These are phyloP conservation scores for Mortierella sp. DNA, from an alignment of 371 early-diverging fungal species.

Conservation along the genomic window DNA sequence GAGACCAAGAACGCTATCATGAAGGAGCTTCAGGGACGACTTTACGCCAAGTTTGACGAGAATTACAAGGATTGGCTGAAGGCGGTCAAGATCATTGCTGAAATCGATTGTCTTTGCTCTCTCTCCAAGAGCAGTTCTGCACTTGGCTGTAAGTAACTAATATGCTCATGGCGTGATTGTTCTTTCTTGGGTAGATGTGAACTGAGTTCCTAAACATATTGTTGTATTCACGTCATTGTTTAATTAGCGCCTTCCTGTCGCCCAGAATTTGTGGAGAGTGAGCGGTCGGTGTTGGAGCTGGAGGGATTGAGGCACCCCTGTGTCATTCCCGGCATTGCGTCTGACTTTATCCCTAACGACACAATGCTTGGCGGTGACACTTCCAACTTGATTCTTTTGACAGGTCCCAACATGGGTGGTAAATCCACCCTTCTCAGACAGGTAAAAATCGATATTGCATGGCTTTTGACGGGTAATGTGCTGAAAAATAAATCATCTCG, in stretches of 20 bases:
- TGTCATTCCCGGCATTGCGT: constrained; percentile 71
- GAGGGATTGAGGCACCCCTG: constrained; percentile 92
- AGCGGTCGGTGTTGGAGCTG: constrained; percentile 78
- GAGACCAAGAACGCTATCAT: constrained; percentile 78
- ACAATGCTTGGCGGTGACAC: constrained; percentile 79
- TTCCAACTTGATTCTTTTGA: constrained; percentile 92
- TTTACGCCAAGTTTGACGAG: constrained; percentile 87
- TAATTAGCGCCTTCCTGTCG: constrained; percentile 78
- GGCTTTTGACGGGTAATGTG: too few species aligned
- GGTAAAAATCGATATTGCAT: constrained; percentile 42
- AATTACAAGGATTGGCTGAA: constrained; percentile 79
- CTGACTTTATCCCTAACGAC: constrained; percentile 97
- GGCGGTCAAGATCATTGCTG: constrained; percentile 83
- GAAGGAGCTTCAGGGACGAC: constrained; percentile 76
- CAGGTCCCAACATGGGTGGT: constrained; percentile 98
- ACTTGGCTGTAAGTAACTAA: constrained; percentile 65
- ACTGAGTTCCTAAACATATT: neutral
- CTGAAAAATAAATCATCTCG: constrained; percentile 23
- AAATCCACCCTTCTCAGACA: constrained; percentile 98
- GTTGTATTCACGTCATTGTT: constrained; percentile 16
- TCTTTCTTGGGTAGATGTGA: neutral
- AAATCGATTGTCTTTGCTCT: constrained; percentile 94
- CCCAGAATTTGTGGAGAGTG: constrained; percentile 80
- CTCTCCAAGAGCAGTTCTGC: constrained; percentile 81
- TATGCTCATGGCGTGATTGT: neutral